These are phyloP conservation scores for Alternaria incomplexa DNA, from an alignment of 2,329 filamentous ascomycete genomes.

Conservation along the genomic window DNA sequence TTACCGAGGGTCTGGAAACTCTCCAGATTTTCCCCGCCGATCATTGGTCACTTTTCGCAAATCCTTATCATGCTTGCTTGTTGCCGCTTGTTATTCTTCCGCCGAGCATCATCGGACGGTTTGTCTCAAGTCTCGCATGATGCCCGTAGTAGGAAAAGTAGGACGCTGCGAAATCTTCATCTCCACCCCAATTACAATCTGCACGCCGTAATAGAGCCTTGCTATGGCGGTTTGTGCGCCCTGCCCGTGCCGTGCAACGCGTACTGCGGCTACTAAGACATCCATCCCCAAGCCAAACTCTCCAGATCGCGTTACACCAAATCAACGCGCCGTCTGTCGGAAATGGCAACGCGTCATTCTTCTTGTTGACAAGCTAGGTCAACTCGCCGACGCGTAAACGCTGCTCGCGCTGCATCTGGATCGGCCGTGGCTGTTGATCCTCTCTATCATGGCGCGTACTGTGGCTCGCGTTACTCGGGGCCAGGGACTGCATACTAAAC, in stretches of 20 bases:
- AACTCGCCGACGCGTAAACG: constrained; percentile 15
- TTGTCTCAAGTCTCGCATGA: constrained; percentile 26
- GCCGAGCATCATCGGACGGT: constrained; percentile 17
- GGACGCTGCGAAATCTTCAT: constrained; percentile 20
- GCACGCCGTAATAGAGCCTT: background rate
- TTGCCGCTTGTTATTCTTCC: constrained; percentile 2
- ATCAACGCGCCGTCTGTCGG: constrained; percentile 13
- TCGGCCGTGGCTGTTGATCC: constrained; percentile 34
- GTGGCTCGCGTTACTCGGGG: constrained; percentile 27
- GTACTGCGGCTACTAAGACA: constrained; percentile 31
- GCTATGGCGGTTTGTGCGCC: constrained; percentile 28
- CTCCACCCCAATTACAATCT: background rate
- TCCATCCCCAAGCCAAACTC: constrained; percentile 26
- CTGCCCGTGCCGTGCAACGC: constrained; percentile 32
- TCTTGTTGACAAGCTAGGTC: constrained; percentile 22
- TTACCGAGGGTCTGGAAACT: constrained; percentile 27
- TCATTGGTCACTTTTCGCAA: constrained; percentile 19
- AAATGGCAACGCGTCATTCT: constrained; percentile 23
- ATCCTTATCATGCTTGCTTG: constrained; percentile 13
- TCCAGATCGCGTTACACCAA: constrained; percentile 29
- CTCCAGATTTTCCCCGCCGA: constrained; percentile 11
- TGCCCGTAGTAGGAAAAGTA: constrained; percentile 15
- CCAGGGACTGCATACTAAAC: constrained; percentile 17
- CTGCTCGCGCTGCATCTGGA: constrained; percentile 16
- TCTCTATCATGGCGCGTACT: constrained; percentile 28